Percentiles rank a stretch among this genome's conserved stretches.
These are phyloP conservation scores for Spiraea crenata DNA, from an alignment of 331 rosid genomes.

Conservation along the genomic window DNA sequence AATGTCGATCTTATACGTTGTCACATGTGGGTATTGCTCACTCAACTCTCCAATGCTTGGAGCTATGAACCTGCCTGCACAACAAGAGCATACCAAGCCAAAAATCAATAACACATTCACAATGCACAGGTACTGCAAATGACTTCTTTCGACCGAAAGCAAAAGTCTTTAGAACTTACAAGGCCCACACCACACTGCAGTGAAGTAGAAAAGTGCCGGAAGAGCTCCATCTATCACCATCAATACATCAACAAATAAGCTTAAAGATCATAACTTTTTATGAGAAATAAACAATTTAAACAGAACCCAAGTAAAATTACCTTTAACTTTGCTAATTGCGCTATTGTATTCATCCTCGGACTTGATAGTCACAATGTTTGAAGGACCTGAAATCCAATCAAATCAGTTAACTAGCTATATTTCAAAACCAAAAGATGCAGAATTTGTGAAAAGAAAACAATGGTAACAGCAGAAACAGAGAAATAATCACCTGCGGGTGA, in stretches of 20 bases:
- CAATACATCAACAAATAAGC: constrained; percentile 17
- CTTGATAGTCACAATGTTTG: constrained; percentile 48
- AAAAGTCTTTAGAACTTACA: constrained; percentile 50
- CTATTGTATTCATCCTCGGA: constrained; percentile 53
- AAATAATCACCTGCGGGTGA: constrained; percentile 43
- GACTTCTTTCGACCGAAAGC: neutral
- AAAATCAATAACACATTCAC: neutral
- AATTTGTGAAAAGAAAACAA: neutral
- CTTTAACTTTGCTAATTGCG: constrained; percentile 47
- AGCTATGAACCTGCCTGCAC: constrained; percentile 68
- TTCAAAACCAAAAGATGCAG: neutral
- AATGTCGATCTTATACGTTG: constrained; percentile 78
- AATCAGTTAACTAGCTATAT: neutral
- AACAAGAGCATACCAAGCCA: constrained; percentile 11
- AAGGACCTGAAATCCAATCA: constrained; percentile 43
- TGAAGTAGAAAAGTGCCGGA: constrained; percentile 78
- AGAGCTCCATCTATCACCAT: constrained; percentile 44
- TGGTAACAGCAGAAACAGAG: neutral
- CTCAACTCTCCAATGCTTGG: constrained; percentile 64
- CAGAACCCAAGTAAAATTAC: constrained; percentile 13
- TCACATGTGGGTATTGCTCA: constrained; percentile 62
- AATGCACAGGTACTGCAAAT: neutral
- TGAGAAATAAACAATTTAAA: neutral
- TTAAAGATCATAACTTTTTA: neutral
- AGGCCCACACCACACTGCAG: constrained; percentile 92